Percentiles rank a stretch among this genome's conserved stretches.
phyloP scores from a whole-genome alignment of 257 asterid genomes.

The Paraleonurus japonicus region DNA sequence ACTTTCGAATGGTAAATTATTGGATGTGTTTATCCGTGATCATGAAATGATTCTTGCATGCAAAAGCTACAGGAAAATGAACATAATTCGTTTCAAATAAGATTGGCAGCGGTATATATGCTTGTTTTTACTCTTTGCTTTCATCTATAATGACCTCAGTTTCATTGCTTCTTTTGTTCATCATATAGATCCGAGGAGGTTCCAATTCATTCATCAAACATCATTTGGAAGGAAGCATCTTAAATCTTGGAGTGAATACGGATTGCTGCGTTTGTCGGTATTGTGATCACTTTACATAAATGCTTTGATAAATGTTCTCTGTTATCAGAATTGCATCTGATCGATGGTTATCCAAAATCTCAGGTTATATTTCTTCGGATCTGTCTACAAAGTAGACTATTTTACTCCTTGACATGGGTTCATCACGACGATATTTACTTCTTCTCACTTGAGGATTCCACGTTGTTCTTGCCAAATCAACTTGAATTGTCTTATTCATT shows the following conservation, averaged over 20 bases:
- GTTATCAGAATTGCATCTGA: background rate
- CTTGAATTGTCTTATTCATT: slow-evolving; percentile 34
- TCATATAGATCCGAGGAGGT: slow-evolving; percentile 61
- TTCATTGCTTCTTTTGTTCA: background rate
- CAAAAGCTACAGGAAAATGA: background rate
- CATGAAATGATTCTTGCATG: background rate
- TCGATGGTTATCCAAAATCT: background rate
- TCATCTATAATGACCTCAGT: background rate
- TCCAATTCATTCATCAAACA: slow-evolving; percentile 69
- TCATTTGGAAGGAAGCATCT: slow-evolving; percentile 76
- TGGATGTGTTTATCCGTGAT: no score
- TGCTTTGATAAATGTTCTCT: background rate
- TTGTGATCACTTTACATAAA: background rate
- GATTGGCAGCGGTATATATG: no score
- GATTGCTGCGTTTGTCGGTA: slow-evolving; percentile 60
- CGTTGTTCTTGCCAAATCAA: background rate
- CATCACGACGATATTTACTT: slow-evolving; percentile 51
- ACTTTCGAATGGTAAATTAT: slow-evolving; percentile 69
- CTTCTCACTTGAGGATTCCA: background rate
- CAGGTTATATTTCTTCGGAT: slow-evolving; percentile 67
- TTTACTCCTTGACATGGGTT: slow-evolving; percentile 75
- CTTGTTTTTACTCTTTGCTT: no score
- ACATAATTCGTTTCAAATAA: no score
- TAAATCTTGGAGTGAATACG: slow-evolving; percentile 54
- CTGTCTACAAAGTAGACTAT: slow-evolving; percentile 66